Base-by-base conservation (phyloP, 768 basidiomycete species). In the Agrocybe pediades region DNA sequence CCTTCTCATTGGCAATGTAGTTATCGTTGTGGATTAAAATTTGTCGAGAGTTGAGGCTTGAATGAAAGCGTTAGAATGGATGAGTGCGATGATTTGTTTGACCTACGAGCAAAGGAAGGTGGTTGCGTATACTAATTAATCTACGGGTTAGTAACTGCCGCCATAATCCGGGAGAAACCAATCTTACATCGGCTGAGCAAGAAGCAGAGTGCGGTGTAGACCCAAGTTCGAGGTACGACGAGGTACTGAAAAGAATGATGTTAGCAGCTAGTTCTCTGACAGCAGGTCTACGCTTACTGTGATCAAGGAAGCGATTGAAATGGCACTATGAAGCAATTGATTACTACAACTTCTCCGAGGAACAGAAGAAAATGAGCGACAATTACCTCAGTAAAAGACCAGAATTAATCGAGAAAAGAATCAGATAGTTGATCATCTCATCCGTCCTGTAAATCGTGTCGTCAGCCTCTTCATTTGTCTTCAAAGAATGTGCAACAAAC, bases 41-140 rank as follows among this genome's bases (percentile, higher is more conserved):
- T 56, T 68, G 65, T 39, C 70, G 66, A 45, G 70, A 68, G 42
- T 71, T 71, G 3, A 71, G 55, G 5, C 70, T 71, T 27, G 17
- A 42, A 6, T 20, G 19, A 19, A 15, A 29, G 21, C 0, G 40
- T 40, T 40, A 27, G n/a, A 40, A 24, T 51, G 41, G 46, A 43
- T 8, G 7, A 26, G 15, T 26, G 4, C 20, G 26, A 27, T 43
- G 21, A 25, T 20, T 33, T 11, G 17, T 30, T 36, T 27, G 16
- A 56, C 68, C 41, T 51, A 72, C 70, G 67, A 64, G 52, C 61
- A 68, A 59, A 70, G 64, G 61, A 70, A 69, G 9, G 69, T 70
- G 43, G 67, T 69, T 41, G 69, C 65, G 53, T 72, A 70, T 25
- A 70, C 69, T 70, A 29, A n/a, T n/a, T n/a, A n/a, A n/a, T 20